phyloP scores from a whole-genome alignment of 352 stramenopile species.

The Saprolegnia parasitica region DNA sequence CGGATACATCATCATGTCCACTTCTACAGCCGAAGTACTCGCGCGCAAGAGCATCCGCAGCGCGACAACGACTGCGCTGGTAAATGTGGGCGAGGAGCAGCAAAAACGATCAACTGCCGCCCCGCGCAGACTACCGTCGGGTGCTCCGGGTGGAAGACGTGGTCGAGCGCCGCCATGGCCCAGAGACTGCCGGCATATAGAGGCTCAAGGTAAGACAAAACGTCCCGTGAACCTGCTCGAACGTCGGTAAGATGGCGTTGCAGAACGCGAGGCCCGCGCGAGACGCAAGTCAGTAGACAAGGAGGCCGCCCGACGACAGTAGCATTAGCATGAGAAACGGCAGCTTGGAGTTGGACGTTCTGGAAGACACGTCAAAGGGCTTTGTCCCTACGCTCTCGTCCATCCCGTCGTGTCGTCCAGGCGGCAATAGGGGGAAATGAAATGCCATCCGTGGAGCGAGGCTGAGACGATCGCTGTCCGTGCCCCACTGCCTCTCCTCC shows the following conservation, averaged over 20 bases:
- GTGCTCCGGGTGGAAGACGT: conserved; percentile 15
- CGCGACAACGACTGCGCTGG: conserved; percentile 34
- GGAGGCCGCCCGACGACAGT: conserved; percentile 40
- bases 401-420: too few relatives aligned
- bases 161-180: background rate
- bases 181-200: conserved; percentile 31
- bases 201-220: conserved; percentile 36
- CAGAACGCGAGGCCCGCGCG: conserved; percentile 48
- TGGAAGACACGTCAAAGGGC: conserved; percentile 15
- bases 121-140: conserved; percentile 46
- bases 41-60: conserved; percentile 38
- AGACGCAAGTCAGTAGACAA: conserved; percentile 52
- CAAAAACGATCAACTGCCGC: conserved; percentile 54
- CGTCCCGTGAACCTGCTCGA: conserved; percentile 57
- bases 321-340: conserved; percentile 47
- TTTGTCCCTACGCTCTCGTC: too few relatives aligned
- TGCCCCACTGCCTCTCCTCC: too few relatives aligned
- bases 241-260: conserved; percentile 62
- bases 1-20: conserved; percentile 42
- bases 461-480: too few relatives aligned
- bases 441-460: too few relatives aligned
- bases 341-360: conserved; percentile 38
- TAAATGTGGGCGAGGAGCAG: conserved; percentile 57
- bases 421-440: too few relatives aligned
- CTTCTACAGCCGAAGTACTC: conserved; percentile 39